Conservation (phyloP, 2,329 filamentous ascomycete genomes). For the Ophiosphaerella narmari region DNA sequence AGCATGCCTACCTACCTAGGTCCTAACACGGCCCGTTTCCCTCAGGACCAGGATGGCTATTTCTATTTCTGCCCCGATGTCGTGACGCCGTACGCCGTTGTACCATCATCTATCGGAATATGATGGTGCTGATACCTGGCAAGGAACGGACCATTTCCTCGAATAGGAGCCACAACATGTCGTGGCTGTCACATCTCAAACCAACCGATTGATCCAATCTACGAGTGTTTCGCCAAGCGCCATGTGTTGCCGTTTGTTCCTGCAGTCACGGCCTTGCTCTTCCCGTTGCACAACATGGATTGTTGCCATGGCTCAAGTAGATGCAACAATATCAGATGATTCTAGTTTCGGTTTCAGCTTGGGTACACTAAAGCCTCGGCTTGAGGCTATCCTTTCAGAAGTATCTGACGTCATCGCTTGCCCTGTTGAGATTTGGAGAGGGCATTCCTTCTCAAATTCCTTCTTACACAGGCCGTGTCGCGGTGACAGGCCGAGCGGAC, state of each 20-base stretch:
- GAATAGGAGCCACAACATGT: too few relatives aligned
- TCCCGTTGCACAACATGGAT: too few relatives aligned
- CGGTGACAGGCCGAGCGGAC: conserved; percentile 71
- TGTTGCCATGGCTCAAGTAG: too few relatives aligned
- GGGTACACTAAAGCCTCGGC: background rate
- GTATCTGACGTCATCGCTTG: conserved; percentile 9
- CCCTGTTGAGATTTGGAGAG: background rate
- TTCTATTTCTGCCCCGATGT: background rate
- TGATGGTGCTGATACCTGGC: background rate
- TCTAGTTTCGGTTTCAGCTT: background rate
- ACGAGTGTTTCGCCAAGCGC: background rate
- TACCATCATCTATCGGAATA: background rate
- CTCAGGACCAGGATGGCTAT: too few relatives aligned
- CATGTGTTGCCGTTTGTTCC: background rate
- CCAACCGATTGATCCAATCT: background rate
- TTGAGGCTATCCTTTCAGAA: background rate
- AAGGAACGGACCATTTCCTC: background rate
- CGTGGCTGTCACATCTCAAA: background rate
- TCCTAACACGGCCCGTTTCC: too few relatives aligned
- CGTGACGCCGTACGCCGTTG: conserved; percentile 5
- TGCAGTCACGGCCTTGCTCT: too few relatives aligned
- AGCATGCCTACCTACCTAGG: too few relatives aligned
- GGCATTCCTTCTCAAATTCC: conserved; percentile 45
- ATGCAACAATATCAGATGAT: too few relatives aligned
- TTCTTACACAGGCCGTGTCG: conserved; percentile 75